Conservation (phyloP, 2,329 filamentous ascomycete genomes). For the Phyllachora maydis region DNA sequence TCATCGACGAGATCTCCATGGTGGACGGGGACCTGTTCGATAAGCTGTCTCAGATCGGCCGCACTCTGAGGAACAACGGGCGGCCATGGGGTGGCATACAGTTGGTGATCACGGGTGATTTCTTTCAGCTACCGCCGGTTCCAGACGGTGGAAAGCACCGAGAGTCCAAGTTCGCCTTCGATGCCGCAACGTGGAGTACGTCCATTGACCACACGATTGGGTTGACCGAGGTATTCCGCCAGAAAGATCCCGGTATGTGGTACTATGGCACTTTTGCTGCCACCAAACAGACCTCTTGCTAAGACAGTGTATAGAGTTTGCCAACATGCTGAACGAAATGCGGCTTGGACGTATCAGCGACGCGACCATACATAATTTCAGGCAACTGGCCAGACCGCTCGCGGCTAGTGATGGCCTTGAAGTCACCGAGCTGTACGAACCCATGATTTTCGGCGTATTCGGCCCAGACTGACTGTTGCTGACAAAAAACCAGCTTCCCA, state of each 20-base stretch:
- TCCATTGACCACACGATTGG: constrained; percentile 92
- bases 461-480: neutral
- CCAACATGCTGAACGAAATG: constrained; percentile 95
- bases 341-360: constrained; percentile 63
- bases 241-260: constrained; percentile 52
- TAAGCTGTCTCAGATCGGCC: constrained; percentile 14
- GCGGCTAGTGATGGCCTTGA: constrained; percentile 54
- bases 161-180: constrained; percentile 34
- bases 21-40: constrained; percentile 32
- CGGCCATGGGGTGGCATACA: constrained; percentile 44
- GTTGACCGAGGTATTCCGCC: constrained; percentile 87
- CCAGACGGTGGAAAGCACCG: constrained; percentile 37
- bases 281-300: constrained; percentile 18
- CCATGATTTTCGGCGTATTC: constrained; percentile 3
- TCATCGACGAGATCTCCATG: constrained; percentile 52
- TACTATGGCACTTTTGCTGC: constrained; percentile 7
- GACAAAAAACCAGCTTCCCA: constrained; percentile 43
- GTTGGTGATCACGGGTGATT: constrained; percentile 35
- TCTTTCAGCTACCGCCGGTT: constrained; percentile 38
- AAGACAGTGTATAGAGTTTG: constrained; percentile 39
- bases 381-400: constrained; percentile 47
- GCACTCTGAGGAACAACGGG: constrained; percentile 66
- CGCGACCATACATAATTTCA: constrained; percentile 61
- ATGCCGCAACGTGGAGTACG: constrained; percentile 61
- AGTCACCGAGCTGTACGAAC: constrained; percentile 68